Evolutionary conservation across 1,284 basidiomycete species (phyloP).

Genomic region (Heterobasidion occidentale): DNA sequence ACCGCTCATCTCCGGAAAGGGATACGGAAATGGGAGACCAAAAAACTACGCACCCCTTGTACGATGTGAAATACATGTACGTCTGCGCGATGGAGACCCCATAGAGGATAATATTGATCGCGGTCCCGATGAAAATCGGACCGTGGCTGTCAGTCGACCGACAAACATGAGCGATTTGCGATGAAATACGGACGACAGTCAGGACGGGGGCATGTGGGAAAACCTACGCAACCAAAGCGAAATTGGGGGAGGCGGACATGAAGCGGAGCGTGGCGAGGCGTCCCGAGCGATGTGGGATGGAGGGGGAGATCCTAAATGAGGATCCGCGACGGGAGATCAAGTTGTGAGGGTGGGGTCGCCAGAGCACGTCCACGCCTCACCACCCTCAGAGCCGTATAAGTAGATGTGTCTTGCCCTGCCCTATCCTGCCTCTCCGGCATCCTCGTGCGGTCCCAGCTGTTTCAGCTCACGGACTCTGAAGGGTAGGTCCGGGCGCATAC

Average conservation of each 20-base stretch:
- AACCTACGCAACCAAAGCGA: conserved; percentile 5
- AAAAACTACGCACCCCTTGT: conserved; percentile 23
- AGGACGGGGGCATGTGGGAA: background rate
- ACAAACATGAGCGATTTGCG: background rate
- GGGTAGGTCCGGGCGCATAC: too few relatives aligned
- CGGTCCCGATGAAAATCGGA: conserved; percentile 31
- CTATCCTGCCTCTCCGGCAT: too few relatives aligned
- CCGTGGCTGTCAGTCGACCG: conserved; percentile 22
- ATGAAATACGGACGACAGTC: background rate
- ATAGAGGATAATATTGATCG: conserved; percentile 32
- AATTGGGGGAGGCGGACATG: background rate
- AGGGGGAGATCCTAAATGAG: too few relatives aligned
- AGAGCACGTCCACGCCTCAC: too few relatives aligned
- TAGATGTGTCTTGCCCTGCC: too few relatives aligned
- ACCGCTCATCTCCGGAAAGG: background rate
- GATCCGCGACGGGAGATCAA: too few relatives aligned
- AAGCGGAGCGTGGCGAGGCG: too few relatives aligned
- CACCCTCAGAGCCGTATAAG: too few relatives aligned
- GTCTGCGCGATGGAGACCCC: conserved; percentile 34
- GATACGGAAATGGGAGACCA: background rate
- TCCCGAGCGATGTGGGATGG: too few relatives aligned
- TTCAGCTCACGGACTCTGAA: too few relatives aligned
- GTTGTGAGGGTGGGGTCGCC: too few relatives aligned
- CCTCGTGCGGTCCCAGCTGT: too few relatives aligned
- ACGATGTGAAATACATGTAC: conserved; percentile 31